A percentile compares a stretch with the other conserved stretches of the same genome.
These are phyloP conservation scores for Cryptococcus deneoformans DNA, from an alignment of 1,284 basidiomycete genomes.

Conservation along the genomic window DNA sequence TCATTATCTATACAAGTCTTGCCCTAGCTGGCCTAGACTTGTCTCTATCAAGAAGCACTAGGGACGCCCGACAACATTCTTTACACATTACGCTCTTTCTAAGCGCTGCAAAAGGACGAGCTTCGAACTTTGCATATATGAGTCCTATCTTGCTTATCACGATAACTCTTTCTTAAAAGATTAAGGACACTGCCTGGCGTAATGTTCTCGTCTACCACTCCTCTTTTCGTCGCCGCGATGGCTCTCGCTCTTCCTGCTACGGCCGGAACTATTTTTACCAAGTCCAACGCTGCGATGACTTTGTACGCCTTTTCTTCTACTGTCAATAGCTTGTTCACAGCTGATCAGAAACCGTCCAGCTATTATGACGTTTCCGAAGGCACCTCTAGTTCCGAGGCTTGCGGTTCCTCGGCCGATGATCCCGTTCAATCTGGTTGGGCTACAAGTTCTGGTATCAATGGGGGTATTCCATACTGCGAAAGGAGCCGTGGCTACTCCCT, in stretches of 20 bases:
- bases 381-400: slow-evolving; percentile 2
- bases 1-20: neutral
- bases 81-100: neutral
- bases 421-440: slow-evolving; percentile 17
- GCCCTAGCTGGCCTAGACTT: neutral
- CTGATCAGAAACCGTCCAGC: neutral
- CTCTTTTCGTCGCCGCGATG: neutral
- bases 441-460: slow-evolving; percentile 11
- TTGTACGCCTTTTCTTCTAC: slow-evolving; percentile 4
- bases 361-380: slow-evolving; percentile 18
- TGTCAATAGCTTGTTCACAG: neutral
- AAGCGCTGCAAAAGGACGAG: neutral
- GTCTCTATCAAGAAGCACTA: neutral
- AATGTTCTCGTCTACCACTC: neutral
- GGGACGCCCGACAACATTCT: neutral
- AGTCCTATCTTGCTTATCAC: neutral
- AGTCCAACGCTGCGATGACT: slow-evolving; percentile 6
- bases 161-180: neutral
- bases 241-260: slow-evolving; percentile 1
- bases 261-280: slow-evolving; percentile 1
- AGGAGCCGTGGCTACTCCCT: slow-evolving; percentile 9
- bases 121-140: neutral
- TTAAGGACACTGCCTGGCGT: neutral
- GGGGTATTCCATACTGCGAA: slow-evolving; percentile 15
- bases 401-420: slow-evolving; percentile 10